Evolutionary conservation across 2,329 filamentous ascomycete genomes (phyloP), one percentile per base, ranked within the genome.

Genomic region (Colletotrichum horii): DNA sequence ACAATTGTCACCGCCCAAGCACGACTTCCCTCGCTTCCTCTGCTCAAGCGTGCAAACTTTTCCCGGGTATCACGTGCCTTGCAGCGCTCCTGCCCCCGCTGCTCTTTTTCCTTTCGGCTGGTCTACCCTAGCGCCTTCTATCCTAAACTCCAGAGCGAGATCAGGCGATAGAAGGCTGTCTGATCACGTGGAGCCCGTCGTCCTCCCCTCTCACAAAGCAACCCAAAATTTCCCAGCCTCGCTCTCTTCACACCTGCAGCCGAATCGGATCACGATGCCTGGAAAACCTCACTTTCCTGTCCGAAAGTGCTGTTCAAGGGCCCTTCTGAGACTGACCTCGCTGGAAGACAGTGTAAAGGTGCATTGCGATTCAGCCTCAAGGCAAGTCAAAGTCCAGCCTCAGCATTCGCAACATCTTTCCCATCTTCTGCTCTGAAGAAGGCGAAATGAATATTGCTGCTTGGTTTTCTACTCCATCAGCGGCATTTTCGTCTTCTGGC

Each of bases 41-140:
- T 0, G 9, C 16, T 22, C 38, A 0, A 48, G 38, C 8, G 8
- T 43, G 36, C 16, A 43, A 43, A n/a, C 36, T 3, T 48, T n/a
- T 48, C 19, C 43, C 0, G 11, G n/a, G 4, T 0, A 3, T 12
- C 43, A 48, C 43, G 11, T 48, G 2, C n/a, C 43, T 6, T 22
- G n/a, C 3, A 14, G n/a, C 43, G n/a, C 11, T 48, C n/a, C n/a
- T 48, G 0, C 43, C 8, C 43, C 43, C n/a, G 11, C 6, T 22
- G 43, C 19, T 8, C 4, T 14, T 48, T 12, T 43, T 14, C 6
- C 11, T 22, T 14, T 22, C 2, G 0, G n/a, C 43, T 22, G 43
- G 6, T 48, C n/a, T 14, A 0, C 11, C 0, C n/a, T 14, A 0
- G n/a, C 0, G n/a, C 43, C 11, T 8, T 22, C 43, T 2, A 14